These are phyloP conservation scores for Phialophora macrospora DNA, from an alignment of 2,329 filamentous ascomycete genomes.

Conservation along the genomic window DNA sequence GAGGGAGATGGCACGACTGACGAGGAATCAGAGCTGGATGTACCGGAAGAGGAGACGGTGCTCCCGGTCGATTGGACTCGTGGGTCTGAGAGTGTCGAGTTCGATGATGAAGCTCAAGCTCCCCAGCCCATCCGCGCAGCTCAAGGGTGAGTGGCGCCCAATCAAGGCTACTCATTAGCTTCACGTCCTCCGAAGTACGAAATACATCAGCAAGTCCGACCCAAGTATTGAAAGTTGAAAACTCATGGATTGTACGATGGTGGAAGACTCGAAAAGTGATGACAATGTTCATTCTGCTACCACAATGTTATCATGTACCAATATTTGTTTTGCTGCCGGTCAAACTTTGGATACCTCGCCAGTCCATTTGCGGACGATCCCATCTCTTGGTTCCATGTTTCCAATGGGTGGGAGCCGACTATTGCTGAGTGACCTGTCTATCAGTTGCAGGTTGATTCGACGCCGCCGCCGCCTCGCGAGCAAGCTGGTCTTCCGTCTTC, in stretches of 20 bases:
- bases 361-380: not conserved
- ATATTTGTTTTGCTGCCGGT: not conserved
- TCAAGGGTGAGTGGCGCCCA: conserved; percentile 13
- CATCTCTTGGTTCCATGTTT: not conserved
- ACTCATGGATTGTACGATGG: not conserved
- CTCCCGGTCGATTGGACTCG: conserved; percentile 28
- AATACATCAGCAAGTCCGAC: not conserved
- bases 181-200: not conserved
- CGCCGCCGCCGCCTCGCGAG: conserved; percentile 30
- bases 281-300: conserved; percentile 11
- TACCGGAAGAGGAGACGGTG: conserved; percentile 11
- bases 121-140: not conserved
- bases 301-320: conserved; percentile 11
- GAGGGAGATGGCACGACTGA: conserved; percentile 2
- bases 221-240: not conserved
- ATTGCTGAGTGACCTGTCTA: conserved; percentile 26
- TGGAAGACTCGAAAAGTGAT: not conserved
- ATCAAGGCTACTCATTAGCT: not conserved
- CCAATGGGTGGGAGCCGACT: conserved; percentile 4
- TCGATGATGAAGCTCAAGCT: conserved; percentile 21
- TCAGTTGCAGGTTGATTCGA: conserved; percentile 22
- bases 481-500: conserved; percentile 38
- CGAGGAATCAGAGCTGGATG: conserved; percentile 10
- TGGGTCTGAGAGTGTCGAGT: conserved; percentile 14
- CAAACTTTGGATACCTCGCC: not conserved